Evolutionary conservation across 805 yeast genomes (phyloP).

Genomic region (Candida wancherniae): DNA sequence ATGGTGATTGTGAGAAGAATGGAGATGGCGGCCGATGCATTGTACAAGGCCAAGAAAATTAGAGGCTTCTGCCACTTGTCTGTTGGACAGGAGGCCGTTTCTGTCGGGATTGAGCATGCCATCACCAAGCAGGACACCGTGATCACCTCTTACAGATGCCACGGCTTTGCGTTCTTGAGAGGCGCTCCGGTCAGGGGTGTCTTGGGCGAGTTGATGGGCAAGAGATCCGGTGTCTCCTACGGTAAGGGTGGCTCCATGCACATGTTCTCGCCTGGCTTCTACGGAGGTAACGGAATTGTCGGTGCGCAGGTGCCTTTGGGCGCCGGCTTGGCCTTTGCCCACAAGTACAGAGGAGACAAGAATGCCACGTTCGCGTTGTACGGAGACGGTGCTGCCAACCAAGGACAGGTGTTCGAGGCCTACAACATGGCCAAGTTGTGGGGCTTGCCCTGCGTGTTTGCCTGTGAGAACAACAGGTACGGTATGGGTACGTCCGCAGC

Average conservation of each 20-base stretch:
- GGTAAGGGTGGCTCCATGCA: conserved; percentile 99
- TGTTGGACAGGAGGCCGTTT: conserved; percentile 98
- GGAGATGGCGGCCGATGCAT: conserved; percentile 98
- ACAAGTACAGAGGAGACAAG: conserved; percentile 78
- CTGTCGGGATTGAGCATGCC: conserved; percentile 97
- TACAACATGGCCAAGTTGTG: conserved; percentile 99
- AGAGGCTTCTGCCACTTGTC: conserved; percentile 99
- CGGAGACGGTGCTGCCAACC: conserved; percentile 99
- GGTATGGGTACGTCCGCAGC: conserved; percentile 99
- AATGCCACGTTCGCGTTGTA: conserved; percentile 83
- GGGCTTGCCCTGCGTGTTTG: conserved; percentile 91
- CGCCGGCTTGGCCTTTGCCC: conserved; percentile 97
- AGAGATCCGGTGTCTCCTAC: conserved; percentile 87
- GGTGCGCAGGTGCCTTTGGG: conserved; percentile 99
- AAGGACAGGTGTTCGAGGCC: conserved; percentile 97
- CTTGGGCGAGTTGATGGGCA: conserved; percentile 95
- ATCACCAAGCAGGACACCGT: conserved; percentile 79
- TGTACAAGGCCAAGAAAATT: conserved; percentile 96
- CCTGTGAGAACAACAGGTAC: conserved; percentile 98
- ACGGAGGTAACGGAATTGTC: conserved; percentile 99
- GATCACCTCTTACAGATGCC: conserved; percentile 97
- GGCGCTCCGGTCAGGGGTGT: conserved; percentile 89
- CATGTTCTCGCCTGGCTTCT: conserved; percentile 92
- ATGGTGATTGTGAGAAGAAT: conserved; percentile 91
- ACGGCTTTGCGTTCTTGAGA: conserved; percentile 95